Base-by-base conservation (phyloP, 2,329 filamentous ascomycete species). In the Onygena corvina region DNA sequence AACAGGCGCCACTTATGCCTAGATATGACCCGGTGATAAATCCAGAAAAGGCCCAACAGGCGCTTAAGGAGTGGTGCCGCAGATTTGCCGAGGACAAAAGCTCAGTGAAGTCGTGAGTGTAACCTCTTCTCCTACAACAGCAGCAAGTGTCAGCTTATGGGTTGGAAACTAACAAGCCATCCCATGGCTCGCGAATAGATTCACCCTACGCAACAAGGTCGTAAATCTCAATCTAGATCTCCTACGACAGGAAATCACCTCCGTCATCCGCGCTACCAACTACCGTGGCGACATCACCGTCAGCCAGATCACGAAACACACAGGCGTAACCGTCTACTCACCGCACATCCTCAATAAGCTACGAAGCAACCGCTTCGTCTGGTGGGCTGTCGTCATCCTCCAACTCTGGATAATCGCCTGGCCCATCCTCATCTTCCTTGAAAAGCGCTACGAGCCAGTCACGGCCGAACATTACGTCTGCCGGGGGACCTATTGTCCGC, bases 351-450 rank as follows among this genome's bases (percentile, higher is more conserved):
- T 68, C 42, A 68, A 68, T 53, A 59, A 52, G 1, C 47, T 64
- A 1, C 64, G 66, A n/a, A 57, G 59, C 4, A 65, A 65, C 47
- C 27, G n/a, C 4, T 60, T 56, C 29, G 55, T 66, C 5, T 68
- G 61, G 57, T 68, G 60, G 60, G 6, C 34, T 2, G 61, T 61
- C 25, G 59, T 68, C 7, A 55, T 68, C 30, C 55, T 66, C 5
- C 66, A 67, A 48, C 58, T 68, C 5, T 68, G 66, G 66, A 59
- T 67, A 44, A 54, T 68, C 44, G 58, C 64, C 4, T 68, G 66
- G 65, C 66, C 66, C 0, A 52, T 66, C 1, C 64, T 68, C 34
- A 61, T 61, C 54, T 47, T 67, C 1, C 50, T 67, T 27, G 66
- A 68, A 47, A 62, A 59, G 29, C 61, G 62, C 1, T 68, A 68